These are phyloP conservation scores for Taphrina communis DNA, from an alignment of 1,139 yeast genomes.

Conservation along the genomic window DNA sequence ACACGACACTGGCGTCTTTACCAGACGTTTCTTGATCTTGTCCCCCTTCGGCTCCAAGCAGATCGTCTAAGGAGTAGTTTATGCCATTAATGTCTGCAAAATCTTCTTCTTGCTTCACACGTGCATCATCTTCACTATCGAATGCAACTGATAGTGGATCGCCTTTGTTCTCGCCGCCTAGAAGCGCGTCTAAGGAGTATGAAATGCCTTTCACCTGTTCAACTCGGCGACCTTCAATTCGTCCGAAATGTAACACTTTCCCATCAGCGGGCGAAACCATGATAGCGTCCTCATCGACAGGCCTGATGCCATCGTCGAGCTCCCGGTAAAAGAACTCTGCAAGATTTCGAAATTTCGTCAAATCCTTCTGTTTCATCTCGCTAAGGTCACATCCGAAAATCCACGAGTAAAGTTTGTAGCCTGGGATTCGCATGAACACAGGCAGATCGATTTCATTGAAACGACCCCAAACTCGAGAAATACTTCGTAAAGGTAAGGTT, in stretches of 20 bases:
- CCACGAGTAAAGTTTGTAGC: conserved; percentile 76
- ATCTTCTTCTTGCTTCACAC: conserved; percentile 62
- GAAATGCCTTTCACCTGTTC: conserved; percentile 98
- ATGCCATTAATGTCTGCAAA: conserved; percentile 82
- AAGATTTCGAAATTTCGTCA: conserved; percentile 73
- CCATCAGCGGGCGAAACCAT: conserved; percentile 96
- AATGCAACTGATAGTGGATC: conserved; percentile 45
- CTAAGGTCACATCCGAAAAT: conserved; percentile 86
- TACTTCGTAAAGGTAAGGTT: conserved; percentile 86
- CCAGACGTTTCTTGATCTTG: conserved; percentile 49
- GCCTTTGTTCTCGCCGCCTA: conserved; percentile 62
- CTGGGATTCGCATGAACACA: conserved; percentile 82
- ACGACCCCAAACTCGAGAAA: conserved; percentile 93
- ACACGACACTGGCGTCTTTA: conserved; percentile 44
- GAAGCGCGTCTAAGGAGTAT: conserved; percentile 83
- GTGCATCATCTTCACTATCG: conserved; percentile 46
- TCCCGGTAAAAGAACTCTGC: conserved; percentile 91
- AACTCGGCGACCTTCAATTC: conserved; percentile 70
- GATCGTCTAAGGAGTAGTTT: conserved; percentile 70
- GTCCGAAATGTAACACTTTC: conserved; percentile 81
- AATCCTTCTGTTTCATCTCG: conserved; percentile 85
- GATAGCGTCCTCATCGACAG: conserved; percentile 64
- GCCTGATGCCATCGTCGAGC: conserved; percentile 79
- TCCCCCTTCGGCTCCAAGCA: conserved; percentile 53
- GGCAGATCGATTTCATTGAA: conserved; percentile 85